A percentile compares a stretch with the other conserved stretches of the same genome.
phyloP scores from a whole-genome alignment of 371 early-diverging fungal genomes.

The Umbelopsis sp. region DNA sequence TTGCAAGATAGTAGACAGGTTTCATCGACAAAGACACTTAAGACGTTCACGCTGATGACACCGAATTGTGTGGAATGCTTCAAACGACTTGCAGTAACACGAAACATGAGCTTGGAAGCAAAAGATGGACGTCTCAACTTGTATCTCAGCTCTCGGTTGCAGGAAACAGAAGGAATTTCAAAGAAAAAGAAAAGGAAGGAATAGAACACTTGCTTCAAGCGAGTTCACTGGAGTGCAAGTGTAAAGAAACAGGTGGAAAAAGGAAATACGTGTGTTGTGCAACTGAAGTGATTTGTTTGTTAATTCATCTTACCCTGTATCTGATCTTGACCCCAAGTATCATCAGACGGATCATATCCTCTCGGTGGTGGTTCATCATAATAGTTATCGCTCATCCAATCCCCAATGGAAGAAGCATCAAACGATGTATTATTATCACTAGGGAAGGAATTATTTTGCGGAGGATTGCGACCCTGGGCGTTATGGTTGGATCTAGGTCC shows the following conservation, averaged over 20 bases:
- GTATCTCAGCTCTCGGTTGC: neutral
- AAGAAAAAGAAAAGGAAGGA: neutral
- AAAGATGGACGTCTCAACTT: slow-evolving; percentile 14
- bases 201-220: neutral
- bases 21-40: neutral
- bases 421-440: slow-evolving; percentile 9
- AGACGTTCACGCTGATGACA: neutral
- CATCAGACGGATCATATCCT: slow-evolving; percentile 17
- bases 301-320: slow-evolving; percentile 6
- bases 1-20: too few relatives aligned
- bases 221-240: neutral
- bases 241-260: neutral
- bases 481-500: neutral
- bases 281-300: neutral
- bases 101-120: neutral
- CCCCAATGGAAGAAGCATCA: slow-evolving; percentile 16
- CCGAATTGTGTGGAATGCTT: neutral
- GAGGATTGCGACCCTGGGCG: neutral
- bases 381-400: slow-evolving; percentile 19
- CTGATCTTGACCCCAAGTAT: slow-evolving; percentile 16
- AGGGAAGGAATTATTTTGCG: neutral
- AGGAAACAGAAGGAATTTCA: neutral
- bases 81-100: neutral
- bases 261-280: neutral
- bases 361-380: slow-evolving; percentile 16